Percentiles rank a stretch among this genome's conserved stretches.
These are phyloP conservation scores for Amborella trichopoda DNA, from an alignment of 164 flowering plant genomes.

Conservation along the genomic window DNA sequence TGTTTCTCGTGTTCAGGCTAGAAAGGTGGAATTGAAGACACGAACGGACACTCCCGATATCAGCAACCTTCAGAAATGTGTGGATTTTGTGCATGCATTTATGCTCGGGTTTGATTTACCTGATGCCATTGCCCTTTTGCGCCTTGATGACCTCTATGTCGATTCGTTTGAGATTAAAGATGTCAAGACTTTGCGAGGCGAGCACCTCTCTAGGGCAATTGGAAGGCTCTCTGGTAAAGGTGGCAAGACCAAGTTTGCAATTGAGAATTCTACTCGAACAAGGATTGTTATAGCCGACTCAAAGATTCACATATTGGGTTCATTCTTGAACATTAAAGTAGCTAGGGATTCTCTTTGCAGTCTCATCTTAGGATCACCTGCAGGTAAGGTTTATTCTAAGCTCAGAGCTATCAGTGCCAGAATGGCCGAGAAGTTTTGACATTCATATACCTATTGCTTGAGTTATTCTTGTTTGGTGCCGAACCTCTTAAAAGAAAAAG, in stretches of 20 bases:
- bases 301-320: constrained; percentile 24
- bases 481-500: too few relatives aligned
- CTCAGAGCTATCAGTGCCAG: constrained; percentile 24
- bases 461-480: too few relatives aligned
- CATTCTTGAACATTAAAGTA: constrained; percentile 23
- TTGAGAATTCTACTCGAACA: constrained; percentile 24
- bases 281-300: constrained; percentile 19
- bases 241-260: constrained; percentile 25
- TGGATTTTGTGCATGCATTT: constrained; percentile 27
- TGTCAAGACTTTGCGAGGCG: constrained; percentile 26
- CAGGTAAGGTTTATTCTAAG: constrained; percentile 30
- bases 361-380: constrained; percentile 26
- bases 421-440: constrained; percentile 24
- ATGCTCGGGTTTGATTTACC: constrained; percentile 26
- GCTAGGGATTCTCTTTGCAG: constrained; percentile 28
- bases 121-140: constrained; percentile 21
- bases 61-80: constrained; percentile 21
- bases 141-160: constrained; percentile 23
- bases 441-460: too few relatives aligned
- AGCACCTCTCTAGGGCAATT: constrained; percentile 29
- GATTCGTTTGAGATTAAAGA: constrained; percentile 30
- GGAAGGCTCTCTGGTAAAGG: constrained; percentile 28
- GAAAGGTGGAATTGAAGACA: constrained; percentile 26
- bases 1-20: constrained; percentile 6
- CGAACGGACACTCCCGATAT: constrained; percentile 23